Conservation (phyloP, 140 eudicot species). For the Anethum foeniculum region DNA sequence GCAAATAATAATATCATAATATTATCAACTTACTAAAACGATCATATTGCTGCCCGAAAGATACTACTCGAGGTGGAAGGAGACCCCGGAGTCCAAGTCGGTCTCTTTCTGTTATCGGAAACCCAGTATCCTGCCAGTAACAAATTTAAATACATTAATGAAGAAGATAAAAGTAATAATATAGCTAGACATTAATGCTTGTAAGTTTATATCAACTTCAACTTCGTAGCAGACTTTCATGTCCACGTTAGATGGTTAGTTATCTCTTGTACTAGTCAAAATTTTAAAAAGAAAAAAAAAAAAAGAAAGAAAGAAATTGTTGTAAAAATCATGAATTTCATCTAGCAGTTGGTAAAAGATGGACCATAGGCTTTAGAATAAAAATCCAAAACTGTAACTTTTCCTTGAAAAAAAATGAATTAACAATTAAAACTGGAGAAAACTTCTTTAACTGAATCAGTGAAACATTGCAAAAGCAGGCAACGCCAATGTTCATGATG, state of each 20-base stretch:
- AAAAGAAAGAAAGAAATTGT: background rate
- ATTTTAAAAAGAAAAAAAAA: too few relatives aligned
- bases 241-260: background rate
- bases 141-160: conserved; percentile 2
- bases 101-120: conserved; percentile 94
- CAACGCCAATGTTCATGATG: background rate
- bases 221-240: background rate
- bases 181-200: background rate
- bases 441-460: background rate
- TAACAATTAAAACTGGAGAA: background rate
- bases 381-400: background rate
- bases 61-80: conserved; percentile 94
- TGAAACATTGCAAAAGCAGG: background rate
- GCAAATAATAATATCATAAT: background rate
- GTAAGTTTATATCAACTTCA: background rate
- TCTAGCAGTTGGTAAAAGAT: background rate
- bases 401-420: background rate
- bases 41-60: conserved; percentile 92
- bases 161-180: background rate
- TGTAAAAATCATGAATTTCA: background rate
- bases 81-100: conserved; percentile 98
- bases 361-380: background rate
- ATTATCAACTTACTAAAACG: conserved; percentile 76
- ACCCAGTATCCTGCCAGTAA: conserved; percentile 83
- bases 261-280: background rate